Evolutionary conservation across 495 filamentous ascomycete species (phyloP).

Genomic region (Rostrohypoxylon terebratum): DNA sequence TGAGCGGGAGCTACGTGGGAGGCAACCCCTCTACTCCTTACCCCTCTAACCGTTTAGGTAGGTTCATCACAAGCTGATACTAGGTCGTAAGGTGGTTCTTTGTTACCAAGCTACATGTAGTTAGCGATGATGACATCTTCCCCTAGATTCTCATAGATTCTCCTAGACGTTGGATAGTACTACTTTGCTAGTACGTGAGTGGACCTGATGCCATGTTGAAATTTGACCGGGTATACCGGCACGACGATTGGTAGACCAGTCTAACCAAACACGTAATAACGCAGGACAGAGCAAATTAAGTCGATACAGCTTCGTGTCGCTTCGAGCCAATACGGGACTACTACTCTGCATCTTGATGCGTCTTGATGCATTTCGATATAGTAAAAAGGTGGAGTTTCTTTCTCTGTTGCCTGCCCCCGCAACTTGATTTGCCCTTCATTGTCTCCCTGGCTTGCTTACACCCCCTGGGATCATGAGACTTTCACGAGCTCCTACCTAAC

Average conservation of each 20-base stretch:
- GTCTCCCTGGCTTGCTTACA: slow-evolving; percentile 8
- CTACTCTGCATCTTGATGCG: not conserved
- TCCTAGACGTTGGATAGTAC: not conserved
- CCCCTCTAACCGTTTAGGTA: slow-evolving; percentile 1
- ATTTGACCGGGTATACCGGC: slow-evolving; percentile 36
- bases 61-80: slow-evolving; percentile 14
- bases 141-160: not conserved
- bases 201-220: slow-evolving; percentile 32
- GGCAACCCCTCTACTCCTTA: not conserved
- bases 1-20: not conserved
- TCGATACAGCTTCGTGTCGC: slow-evolving; percentile 18
- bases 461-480: slow-evolving; percentile 20
- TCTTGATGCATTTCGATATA: slow-evolving; percentile 7
- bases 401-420: slow-evolving; percentile 26
- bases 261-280: slow-evolving; percentile 33
- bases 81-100: not conserved
- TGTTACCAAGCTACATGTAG: slow-evolving; percentile 16
- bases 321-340: slow-evolving; percentile 21
- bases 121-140: slow-evolving; percentile 36
- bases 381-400: slow-evolving; percentile 28
- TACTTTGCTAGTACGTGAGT: slow-evolving; percentile 18
- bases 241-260: slow-evolving; percentile 17
- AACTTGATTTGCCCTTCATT: slow-evolving; percentile 21
- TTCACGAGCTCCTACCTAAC: slow-evolving; percentile 1
- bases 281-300: slow-evolving; percentile 15